These are phyloP conservation scores for Xerocomus alliaceus DNA, from an alignment of 1,284 basidiomycete genomes.

Conservation along the genomic window DNA sequence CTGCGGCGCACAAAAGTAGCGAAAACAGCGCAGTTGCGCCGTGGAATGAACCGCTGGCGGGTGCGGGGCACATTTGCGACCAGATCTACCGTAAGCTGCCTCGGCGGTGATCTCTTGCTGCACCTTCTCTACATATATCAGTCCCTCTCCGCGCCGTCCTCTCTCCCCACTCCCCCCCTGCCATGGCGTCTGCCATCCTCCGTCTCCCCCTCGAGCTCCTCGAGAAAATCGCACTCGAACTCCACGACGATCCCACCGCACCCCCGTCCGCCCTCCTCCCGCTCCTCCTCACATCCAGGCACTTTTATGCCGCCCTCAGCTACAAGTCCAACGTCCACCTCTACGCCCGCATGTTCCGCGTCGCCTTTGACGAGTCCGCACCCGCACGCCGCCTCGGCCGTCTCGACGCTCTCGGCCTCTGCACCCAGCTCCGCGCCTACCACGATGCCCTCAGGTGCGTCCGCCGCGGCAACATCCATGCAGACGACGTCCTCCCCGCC, in stretches of 20 bases:
- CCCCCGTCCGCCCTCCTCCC: constrained; percentile 53
- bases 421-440: constrained; percentile 55
- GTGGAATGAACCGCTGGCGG: too few relatives aligned
- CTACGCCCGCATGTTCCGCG: constrained; percentile 64
- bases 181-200: constrained; percentile 34
- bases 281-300: constrained; percentile 56
- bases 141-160: neutral
- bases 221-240: constrained; percentile 59
- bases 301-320: constrained; percentile 51
- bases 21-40: constrained; percentile 5
- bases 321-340: constrained; percentile 51
- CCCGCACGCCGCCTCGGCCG: constrained; percentile 57
- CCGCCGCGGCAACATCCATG: constrained; percentile 46
- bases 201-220: constrained; percentile 66
- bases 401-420: constrained; percentile 45
- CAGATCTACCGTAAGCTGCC: neutral
- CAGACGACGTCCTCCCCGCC: constrained; percentile 50
- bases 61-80: too few relatives aligned
- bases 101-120: neutral
- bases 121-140: neutral
- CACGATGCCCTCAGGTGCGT: constrained; percentile 51
- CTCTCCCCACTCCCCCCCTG: neutral
- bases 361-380: constrained; percentile 66
- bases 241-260: constrained; percentile 49
- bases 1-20: neutral